Evolutionary conservation across 257 asterid genomes (phyloP).

Genomic region (Petrea volubilis): DNA sequence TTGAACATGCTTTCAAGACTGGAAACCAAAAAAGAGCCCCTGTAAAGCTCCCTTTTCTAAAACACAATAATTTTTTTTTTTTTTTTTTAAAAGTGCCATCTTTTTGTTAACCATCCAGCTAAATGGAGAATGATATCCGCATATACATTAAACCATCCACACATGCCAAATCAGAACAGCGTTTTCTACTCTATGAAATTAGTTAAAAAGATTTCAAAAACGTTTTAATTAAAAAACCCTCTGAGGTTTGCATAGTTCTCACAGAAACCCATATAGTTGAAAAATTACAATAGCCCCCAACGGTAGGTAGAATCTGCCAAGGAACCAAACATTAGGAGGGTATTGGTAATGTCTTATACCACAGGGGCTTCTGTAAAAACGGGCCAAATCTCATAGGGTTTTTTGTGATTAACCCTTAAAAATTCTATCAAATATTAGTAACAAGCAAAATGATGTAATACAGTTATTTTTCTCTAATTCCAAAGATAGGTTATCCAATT

Average conservation of each 20-base stretch:
- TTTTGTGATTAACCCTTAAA: too few relatives aligned
- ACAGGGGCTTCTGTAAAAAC: too few relatives aligned
- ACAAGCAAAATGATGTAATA: background rate
- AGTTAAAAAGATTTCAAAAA: background rate
- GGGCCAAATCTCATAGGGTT: too few relatives aligned
- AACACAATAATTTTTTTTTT: background rate
- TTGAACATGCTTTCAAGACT: constrained; percentile 66
- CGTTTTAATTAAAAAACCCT: too few relatives aligned
- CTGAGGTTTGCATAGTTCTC: too few relatives aligned
- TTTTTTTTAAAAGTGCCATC: too few relatives aligned
- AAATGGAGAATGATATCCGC: background rate
- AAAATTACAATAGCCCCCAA: too few relatives aligned
- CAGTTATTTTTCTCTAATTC: background rate
- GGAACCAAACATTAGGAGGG: too few relatives aligned
- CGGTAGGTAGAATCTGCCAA: too few relatives aligned
- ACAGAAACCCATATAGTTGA: too few relatives aligned
- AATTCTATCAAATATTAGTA: background rate
- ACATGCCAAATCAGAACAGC: background rate
- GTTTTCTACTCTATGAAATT: background rate
- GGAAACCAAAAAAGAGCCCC: constrained; percentile 24
- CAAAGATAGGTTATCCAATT: background rate
- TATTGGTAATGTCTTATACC: too few relatives aligned
- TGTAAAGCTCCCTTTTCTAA: too few relatives aligned
- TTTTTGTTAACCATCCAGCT: background rate
- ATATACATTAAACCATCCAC: background rate